These are phyloP conservation scores for Boletus fagicola DNA, from an alignment of 768 basidiomycete genomes.

Conservation along the genomic window DNA sequence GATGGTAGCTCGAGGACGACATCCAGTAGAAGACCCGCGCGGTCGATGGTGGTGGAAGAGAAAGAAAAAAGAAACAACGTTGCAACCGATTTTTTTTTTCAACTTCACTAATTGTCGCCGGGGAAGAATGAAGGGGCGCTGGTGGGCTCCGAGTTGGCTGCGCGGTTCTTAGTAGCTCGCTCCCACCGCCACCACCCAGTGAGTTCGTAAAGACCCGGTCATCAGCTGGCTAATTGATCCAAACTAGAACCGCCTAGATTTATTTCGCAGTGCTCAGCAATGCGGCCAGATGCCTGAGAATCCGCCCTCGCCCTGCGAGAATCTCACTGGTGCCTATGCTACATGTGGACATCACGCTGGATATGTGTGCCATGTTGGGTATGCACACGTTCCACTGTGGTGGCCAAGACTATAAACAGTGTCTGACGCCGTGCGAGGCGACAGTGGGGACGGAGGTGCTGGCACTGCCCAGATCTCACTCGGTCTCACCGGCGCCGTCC, in stretches of 20 bases:
- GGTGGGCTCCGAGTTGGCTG: constrained; percentile 1
- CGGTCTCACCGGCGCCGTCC: background rate
- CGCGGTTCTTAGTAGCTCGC: constrained; percentile 9
- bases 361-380: constrained; percentile 5
- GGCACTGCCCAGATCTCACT: constrained; percentile 1
- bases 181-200: constrained; percentile 8
- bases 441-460: constrained; percentile 5
- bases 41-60: constrained; percentile 21
- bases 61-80: background rate
- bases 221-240: background rate
- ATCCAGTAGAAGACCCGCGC: constrained; percentile 14
- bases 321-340: background rate
- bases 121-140: background rate
- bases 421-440: constrained; percentile 4
- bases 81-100: constrained; percentile 8
- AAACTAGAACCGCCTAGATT: background rate
- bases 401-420: constrained; percentile 2
- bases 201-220: constrained; percentile 4
- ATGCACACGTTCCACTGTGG: background rate
- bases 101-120: background rate
- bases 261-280: background rate
- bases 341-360: constrained; percentile 14
- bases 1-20: constrained; percentile 26
- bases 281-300: background rate
- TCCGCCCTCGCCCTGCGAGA: background rate